Percentiles rank a stretch among this genome's conserved stretches.
phyloP scores from a whole-genome alignment of 1,284 basidiomycete species.

The Sporisorium sorghi region DNA sequence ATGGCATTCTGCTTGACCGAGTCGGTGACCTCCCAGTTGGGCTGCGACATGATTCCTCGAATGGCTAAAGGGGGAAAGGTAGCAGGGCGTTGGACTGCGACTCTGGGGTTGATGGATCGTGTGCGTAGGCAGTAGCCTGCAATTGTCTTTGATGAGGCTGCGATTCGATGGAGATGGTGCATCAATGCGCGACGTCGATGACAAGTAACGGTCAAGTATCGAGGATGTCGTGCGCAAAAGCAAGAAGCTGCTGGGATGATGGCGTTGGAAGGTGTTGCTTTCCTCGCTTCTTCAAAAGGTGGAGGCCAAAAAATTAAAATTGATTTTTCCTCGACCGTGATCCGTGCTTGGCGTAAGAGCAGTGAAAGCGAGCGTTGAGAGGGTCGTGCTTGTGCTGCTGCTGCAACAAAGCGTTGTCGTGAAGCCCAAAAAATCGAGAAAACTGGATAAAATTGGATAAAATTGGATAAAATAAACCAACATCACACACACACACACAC shows the following conservation, averaged over 20 bases:
- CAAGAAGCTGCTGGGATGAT: no score
- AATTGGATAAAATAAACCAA: not conserved
- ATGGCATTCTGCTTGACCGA: constrained; percentile 37
- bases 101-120: not conserved
- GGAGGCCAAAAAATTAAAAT: constrained; percentile 10
- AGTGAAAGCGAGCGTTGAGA: not conserved
- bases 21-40: constrained; percentile 50
- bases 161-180: constrained; percentile 2
- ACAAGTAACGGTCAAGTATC: constrained; percentile 1
- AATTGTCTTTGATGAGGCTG: not conserved
- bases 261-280: constrained; percentile 9
- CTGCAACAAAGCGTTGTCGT: constrained; percentile 1
- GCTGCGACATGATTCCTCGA: constrained; percentile 31
- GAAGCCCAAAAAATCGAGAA: not conserved
- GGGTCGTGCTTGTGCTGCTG: no score
- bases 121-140: not conserved
- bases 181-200: constrained; percentile 18
- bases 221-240: not conserved
- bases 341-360: not conserved
- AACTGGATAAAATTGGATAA: not conserved
- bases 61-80: no score
- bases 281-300: constrained; percentile 12
- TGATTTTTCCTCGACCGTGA: not conserved
- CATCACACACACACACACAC: not conserved
- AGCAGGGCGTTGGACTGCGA: not conserved